phyloP scores from a whole-genome alignment of 2,329 filamentous ascomycete species.

The Fusarium sp. region DNA sequence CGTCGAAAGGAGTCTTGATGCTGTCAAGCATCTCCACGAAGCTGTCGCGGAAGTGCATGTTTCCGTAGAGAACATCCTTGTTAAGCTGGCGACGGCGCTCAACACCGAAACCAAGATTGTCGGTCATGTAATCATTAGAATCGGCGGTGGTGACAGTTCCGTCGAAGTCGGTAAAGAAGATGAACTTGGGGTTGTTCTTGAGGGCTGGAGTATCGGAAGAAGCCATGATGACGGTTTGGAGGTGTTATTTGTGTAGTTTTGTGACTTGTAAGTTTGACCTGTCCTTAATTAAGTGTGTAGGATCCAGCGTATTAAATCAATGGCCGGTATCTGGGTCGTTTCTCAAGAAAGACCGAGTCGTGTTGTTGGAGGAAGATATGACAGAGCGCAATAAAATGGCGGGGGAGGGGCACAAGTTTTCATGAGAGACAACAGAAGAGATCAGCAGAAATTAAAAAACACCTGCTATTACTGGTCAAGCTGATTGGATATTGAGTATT shows the following conservation, averaged over 20 bases:
- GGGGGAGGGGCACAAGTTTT: constrained; percentile 44
- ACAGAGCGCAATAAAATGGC: constrained; percentile 34
- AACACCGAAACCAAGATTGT: constrained; percentile 87
- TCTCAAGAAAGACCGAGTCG: constrained; percentile 7
- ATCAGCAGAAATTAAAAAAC: constrained; percentile 28
- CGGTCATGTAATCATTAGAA: constrained; percentile 80
- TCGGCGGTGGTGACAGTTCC: constrained; percentile 86
- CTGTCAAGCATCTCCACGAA: constrained; percentile 95
- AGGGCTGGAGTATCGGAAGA: constrained; percentile 66
- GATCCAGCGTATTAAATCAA: neutral
- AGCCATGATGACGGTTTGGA: constrained; percentile 52
- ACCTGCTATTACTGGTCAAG: constrained; percentile 25
- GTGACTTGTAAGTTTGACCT: neutral
- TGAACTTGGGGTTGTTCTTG: constrained; percentile 80
- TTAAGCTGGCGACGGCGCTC: constrained; percentile 79
- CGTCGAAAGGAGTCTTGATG: constrained; percentile 79
- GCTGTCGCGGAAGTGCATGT: constrained; percentile 81
- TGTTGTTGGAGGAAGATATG: constrained; percentile 28
- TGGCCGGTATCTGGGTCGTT: neutral
- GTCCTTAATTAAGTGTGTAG: neutral
- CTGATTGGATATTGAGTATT: constrained; percentile 38
- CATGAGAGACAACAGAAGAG: constrained; percentile 34
- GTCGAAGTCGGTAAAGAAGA: constrained; percentile 99
- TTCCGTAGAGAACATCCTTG: constrained; percentile 77
- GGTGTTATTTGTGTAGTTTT: neutral